A percentile compares a stretch with the other conserved stretches of the same genome.
These are phyloP conservation scores for Solanum peruvianum DNA, from an alignment of 257 asterid genomes.

Conservation along the genomic window DNA sequence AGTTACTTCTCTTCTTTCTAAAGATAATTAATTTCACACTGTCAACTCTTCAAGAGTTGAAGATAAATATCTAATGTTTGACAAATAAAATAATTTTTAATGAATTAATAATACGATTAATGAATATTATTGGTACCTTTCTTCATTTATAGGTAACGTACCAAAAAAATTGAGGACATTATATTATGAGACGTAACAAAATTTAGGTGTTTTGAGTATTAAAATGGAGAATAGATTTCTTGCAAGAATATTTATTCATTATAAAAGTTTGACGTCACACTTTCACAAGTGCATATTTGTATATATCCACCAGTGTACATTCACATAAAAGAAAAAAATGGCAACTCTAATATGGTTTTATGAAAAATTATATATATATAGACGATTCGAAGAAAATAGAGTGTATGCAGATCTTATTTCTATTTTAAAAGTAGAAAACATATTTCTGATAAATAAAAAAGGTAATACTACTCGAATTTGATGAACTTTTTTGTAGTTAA, in stretches of 20 bases:
- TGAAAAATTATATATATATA: neutral
- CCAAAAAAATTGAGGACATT: neutral
- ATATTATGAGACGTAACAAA: neutral
- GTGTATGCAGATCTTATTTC: neutral
- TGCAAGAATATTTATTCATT: neutral
- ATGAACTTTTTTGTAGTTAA: neutral
- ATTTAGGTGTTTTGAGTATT: neutral
- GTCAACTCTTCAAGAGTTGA: neutral
- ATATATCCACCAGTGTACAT: neutral
- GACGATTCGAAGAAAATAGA: too few relatives aligned
- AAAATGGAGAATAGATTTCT: neutral
- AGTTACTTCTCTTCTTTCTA: conserved; percentile 10
- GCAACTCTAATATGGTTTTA: neutral
- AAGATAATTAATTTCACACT: conserved; percentile 2
- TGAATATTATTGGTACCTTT: conserved; percentile 3
- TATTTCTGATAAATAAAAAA: neutral
- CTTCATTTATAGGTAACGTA: conserved; percentile 19
- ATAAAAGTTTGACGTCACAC: neutral
- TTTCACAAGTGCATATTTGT: neutral
- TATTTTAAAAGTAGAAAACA: neutral
- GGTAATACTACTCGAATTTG: neutral
- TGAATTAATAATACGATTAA: neutral
- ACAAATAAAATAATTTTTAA: neutral
- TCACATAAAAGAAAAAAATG: neutral
- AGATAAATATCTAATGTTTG: neutral